These are phyloP conservation scores for Vinca major DNA, from an alignment of 305 asterid genomes.

Conservation along the genomic window DNA sequence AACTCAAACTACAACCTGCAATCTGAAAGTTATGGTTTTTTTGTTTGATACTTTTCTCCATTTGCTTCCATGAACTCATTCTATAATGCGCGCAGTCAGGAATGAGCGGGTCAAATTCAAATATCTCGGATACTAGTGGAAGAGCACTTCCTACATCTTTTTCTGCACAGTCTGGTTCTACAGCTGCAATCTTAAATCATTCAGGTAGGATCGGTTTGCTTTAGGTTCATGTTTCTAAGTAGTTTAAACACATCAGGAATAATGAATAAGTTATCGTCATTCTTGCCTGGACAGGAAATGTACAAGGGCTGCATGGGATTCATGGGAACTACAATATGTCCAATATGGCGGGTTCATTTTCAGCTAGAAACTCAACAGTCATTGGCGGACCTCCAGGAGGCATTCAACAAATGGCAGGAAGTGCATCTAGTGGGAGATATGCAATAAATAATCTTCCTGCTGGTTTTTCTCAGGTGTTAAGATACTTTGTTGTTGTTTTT, in stretches of 20 bases:
- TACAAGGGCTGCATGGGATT: slow-evolving; percentile 70
- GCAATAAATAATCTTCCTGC: slow-evolving; percentile 55
- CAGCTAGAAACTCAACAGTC: slow-evolving; percentile 61
- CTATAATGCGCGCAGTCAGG: slow-evolving; percentile 38
- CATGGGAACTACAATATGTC: slow-evolving; percentile 59
- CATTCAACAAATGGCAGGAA: slow-evolving; percentile 70
- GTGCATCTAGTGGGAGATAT: slow-evolving; percentile 52
- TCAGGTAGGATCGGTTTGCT: slow-evolving; percentile 37
- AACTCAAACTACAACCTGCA: background rate
- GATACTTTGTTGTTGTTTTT: background rate
- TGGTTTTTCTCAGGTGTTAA: slow-evolving; percentile 66
- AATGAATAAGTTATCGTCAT: slow-evolving; percentile 2
- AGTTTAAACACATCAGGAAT: slow-evolving; percentile 9
- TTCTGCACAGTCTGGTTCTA: slow-evolving; percentile 66
- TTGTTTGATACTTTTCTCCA: background rate
- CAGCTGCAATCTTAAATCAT: slow-evolving; percentile 56
- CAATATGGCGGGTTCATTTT: slow-evolving; percentile 54
- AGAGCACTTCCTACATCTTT: slow-evolving; percentile 52
- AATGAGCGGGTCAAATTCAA: slow-evolving; percentile 62
- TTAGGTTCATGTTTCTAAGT: slow-evolving; percentile 9
- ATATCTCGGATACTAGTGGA: slow-evolving; percentile 52
- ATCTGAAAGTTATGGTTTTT: background rate
- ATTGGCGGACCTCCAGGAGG: slow-evolving; percentile 56
- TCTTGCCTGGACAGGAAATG: slow-evolving; percentile 29
- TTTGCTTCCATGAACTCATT: background rate